Evolutionary conservation across 345 rosid genomes (phyloP).

Genomic region (Isatis tinctoria): DNA sequence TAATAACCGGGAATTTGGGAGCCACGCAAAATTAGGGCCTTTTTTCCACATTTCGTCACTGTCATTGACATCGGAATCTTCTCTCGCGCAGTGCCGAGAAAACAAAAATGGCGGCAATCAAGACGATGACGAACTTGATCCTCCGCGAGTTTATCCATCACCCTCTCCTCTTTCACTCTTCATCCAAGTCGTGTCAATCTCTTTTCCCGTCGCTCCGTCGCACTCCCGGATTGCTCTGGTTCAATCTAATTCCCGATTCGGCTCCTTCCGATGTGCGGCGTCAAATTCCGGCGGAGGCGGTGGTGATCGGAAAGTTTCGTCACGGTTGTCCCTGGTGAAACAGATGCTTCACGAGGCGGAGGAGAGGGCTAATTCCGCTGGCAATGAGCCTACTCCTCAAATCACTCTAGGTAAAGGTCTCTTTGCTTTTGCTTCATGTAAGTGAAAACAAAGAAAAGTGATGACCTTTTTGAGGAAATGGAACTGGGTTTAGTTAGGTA

Average conservation of each 20-base stretch:
- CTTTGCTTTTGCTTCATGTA: not conserved
- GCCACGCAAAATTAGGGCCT: slow-evolving; percentile 20
- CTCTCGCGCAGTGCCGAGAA: not conserved
- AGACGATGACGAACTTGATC: slow-evolving; percentile 43
- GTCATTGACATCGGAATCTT: slow-evolving; percentile 20
- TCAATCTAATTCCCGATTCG: slow-evolving; percentile 34
- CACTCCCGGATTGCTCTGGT: not conserved
- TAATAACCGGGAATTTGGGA: slow-evolving; percentile 15
- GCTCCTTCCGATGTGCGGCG: slow-evolving; percentile 56
- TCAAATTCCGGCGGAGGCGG: slow-evolving; percentile 34
- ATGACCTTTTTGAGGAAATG: not conserved
- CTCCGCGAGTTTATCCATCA: slow-evolving; percentile 39
- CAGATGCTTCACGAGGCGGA: slow-evolving; percentile 76
- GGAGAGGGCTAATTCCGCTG: slow-evolving; percentile 67
- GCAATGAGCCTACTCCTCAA: slow-evolving; percentile 58
- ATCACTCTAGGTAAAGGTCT: slow-evolving; percentile 56
- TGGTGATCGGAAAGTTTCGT: slow-evolving; percentile 55
- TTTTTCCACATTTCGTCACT: not conserved
- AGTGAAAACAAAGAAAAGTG: not conserved
- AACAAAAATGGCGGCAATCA: slow-evolving; percentile 63
- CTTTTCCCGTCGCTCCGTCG: slow-evolving; percentile 26
- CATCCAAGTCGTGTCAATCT: slow-evolving; percentile 26
- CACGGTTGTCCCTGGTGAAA: slow-evolving; percentile 69
- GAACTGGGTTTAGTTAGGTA: too few relatives aligned
- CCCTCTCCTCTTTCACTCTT: slow-evolving; percentile 24